Conservation (phyloP, 1,284 basidiomycete species). For the Ganoderma lucidum region DNA sequence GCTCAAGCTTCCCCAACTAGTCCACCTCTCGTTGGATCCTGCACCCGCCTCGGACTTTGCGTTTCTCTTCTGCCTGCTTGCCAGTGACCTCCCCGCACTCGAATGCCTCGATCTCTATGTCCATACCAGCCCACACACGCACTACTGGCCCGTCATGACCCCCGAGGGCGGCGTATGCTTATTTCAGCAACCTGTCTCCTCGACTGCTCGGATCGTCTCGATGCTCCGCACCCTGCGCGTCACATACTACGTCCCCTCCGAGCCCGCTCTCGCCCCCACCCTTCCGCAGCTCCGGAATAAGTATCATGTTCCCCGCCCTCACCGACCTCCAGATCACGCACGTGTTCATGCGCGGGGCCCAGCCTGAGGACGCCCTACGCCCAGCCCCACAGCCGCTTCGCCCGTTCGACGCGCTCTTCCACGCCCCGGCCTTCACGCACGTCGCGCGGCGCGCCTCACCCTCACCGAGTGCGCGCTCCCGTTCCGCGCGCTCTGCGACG, state of each 20-base stretch:
- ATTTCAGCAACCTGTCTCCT: no score
- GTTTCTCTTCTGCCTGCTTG: not conserved
- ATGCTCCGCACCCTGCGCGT: not conserved
- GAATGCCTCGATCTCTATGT: not conserved
- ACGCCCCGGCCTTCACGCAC: not conserved
- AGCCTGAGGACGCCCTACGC: not conserved
- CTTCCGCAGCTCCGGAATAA: not conserved
- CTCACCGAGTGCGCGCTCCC: not conserved
- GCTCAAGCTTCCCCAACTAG: not conserved
- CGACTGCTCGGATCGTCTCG: not conserved
- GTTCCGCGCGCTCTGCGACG: not conserved
- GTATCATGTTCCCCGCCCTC: not conserved
- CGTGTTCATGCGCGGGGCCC: not conserved
- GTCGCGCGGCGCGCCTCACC: not conserved
- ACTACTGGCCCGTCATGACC: not conserved
- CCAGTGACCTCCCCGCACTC: not conserved
- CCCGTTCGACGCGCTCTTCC: not conserved
- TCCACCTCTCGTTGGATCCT: not conserved
- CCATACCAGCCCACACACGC: not conserved
- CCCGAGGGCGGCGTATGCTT: not conserved
- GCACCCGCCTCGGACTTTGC: not conserved
- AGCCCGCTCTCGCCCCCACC: not conserved
- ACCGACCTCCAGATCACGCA: not conserved
- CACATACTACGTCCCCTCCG: not conserved
- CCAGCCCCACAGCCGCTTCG: not conserved